These are phyloP conservation scores for Trichoderma orchidacearum DNA, from an alignment of 495 filamentous ascomycete species.

Conservation along the genomic window DNA sequence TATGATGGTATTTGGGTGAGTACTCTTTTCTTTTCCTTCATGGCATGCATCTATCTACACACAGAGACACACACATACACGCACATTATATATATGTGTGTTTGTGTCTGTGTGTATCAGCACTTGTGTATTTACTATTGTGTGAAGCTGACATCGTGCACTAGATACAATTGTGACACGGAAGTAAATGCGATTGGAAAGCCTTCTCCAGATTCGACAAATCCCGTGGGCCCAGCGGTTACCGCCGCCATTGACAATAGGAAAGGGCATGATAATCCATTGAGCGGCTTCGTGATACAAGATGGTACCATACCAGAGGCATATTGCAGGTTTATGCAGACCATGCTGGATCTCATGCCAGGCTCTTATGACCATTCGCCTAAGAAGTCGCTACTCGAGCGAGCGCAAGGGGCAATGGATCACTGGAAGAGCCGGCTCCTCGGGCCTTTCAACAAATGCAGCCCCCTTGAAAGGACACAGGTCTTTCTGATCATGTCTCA, in stretches of 20 bases:
- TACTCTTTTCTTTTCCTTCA: not conserved
- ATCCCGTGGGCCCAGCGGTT: constrained; percentile 50
- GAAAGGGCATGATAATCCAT: constrained; percentile 31
- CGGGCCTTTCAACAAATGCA: constrained; percentile 40
- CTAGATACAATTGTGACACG: constrained; percentile 41
- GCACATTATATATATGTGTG: no score
- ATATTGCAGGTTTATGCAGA: constrained; percentile 39
- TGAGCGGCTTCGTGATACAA: constrained; percentile 52
- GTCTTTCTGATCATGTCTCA: constrained; percentile 62
- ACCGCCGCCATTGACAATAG: constrained; percentile 52
- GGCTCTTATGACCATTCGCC: constrained; percentile 28
- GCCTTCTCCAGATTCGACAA: constrained; percentile 27
- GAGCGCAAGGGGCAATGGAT: constrained; percentile 29
- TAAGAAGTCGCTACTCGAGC: constrained; percentile 21
- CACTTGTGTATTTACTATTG: no score
- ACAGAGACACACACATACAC: not conserved
- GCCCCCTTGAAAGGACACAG: constrained; percentile 44
- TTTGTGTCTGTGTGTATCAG: no score
- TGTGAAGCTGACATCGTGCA: not conserved
- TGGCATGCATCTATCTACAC: not conserved
- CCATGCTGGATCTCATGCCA: constrained; percentile 42
- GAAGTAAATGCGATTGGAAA: constrained; percentile 43
- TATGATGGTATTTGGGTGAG: constrained; percentile 47
- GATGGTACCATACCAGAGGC: constrained; percentile 49
- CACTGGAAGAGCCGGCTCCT: constrained; percentile 36